Evolutionary conservation across 805 yeast species (phyloP).

Genomic region (Kodamaea kakaduensis): DNA sequence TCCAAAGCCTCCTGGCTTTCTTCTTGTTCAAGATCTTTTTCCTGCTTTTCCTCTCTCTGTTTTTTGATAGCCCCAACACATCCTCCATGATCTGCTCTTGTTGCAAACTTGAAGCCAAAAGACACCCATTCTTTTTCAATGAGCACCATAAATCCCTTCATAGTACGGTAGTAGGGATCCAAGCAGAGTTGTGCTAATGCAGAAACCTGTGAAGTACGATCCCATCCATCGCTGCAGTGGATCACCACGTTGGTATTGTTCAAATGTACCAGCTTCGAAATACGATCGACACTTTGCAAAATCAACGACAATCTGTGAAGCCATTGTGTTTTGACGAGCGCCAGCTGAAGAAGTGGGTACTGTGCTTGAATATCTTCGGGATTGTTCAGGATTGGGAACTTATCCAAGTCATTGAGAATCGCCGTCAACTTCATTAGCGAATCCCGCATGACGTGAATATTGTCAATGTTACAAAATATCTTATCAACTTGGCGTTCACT

Average conservation of each 20-base stretch:
- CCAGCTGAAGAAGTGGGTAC: slow-evolving; percentile 40
- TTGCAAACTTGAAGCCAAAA: slow-evolving; percentile 87
- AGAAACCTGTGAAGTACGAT: slow-evolving; percentile 85
- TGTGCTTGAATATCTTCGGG: slow-evolving; percentile 3
- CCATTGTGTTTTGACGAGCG: slow-evolving; percentile 73
- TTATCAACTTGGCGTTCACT: slow-evolving; percentile 48
- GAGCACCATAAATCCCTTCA: slow-evolving; percentile 80
- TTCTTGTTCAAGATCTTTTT: slow-evolving; percentile 11
- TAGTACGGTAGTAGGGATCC: slow-evolving; percentile 85
- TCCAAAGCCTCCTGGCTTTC: slow-evolving; percentile 11
- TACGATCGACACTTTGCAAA: slow-evolving; percentile 69
- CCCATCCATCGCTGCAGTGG: slow-evolving; percentile 99
- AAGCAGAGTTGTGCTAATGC: slow-evolving; percentile 80
- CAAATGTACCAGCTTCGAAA: slow-evolving; percentile 76
- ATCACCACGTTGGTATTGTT: slow-evolving; percentile 79
- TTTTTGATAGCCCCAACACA: slow-evolving; percentile 38
- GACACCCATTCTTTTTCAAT: slow-evolving; percentile 95
- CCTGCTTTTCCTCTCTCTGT: slow-evolving; percentile 15
- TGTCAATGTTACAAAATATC: slow-evolving; percentile 85
- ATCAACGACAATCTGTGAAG: slow-evolving; percentile 63
- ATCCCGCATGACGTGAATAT: slow-evolving; percentile 93
- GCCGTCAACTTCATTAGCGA: slow-evolving; percentile 61
- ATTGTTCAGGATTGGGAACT: slow-evolving; percentile 34
- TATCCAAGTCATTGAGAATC: slow-evolving; percentile 65
- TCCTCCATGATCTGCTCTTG: slow-evolving; percentile 74